Base-by-base conservation (phyloP, 208 protist species). In the Trypanosoma conorhini region DNA sequence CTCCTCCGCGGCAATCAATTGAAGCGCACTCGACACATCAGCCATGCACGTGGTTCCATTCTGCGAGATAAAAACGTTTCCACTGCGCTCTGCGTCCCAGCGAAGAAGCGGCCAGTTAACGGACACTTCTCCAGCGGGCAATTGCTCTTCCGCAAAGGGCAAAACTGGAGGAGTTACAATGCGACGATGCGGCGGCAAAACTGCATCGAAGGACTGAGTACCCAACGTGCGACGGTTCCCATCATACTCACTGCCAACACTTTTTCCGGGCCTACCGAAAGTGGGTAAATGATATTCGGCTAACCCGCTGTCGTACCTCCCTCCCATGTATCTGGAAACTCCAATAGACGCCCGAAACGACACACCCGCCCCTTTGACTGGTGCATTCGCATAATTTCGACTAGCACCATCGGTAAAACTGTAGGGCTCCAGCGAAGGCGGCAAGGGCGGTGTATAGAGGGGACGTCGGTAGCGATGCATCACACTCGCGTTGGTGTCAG, bases 61-160 rank as follows among this genome's bases (percentile, higher is more conserved):
- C 3, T 73, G 50, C 0, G 85, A 91, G 9, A 94, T 55, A 15
- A 84, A 30, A 3, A 94, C 70, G 67, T 94, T 94, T 10, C 72
- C 85, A 76, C 88, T 91, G 21, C 71, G 74, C 33, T 70, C 56
- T 22, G 67, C 44, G 64, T 89, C 83, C 83, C 83, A 94, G 19
- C 63, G 64, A 26, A 88, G 64, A 12, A 68, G 67, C 3, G 69
- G 70, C 15, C 42, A 35, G 7, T 31, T 22, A 2, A 77, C 17
- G 30, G 35, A 66, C 26, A 42, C 35, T 26, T 21, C 19, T 0
- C 58, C 38, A 13, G 46, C 40, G 8, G 28, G 15, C 3, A 33
- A 15, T 30, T 17, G n/a, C 51, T 8, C n/a, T 21, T 65, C 48
- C 40, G 28, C 0, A 15, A 4, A 38, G 2, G 58, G 15, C 24